phyloP scores from a whole-genome alignment of 208 protist species.

The Leishmania mexicana region DNA sequence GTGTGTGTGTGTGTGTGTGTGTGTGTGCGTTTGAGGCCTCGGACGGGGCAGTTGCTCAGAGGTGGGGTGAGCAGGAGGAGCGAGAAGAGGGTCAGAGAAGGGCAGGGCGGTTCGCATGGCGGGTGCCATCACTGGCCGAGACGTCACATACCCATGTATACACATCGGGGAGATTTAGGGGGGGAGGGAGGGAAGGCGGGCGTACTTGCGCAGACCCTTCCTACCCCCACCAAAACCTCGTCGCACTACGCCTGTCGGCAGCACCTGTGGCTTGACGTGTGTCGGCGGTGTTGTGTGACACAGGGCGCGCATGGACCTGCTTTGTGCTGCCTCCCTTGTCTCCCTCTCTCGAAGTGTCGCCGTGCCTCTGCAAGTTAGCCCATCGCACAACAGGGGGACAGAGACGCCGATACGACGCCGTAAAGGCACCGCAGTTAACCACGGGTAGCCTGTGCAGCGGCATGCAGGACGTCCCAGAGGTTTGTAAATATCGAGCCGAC shows the following conservation, averaged over 20 bases:
- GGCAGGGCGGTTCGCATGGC: background rate
- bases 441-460: conserved; percentile 80
- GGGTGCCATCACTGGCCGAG: background rate
- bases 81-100: background rate
- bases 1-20: background rate
- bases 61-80: background rate
- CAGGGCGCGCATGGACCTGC: background rate
- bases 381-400: background rate
- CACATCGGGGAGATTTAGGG: background rate
- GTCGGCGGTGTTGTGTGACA: background rate
- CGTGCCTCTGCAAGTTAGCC: background rate
- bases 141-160: background rate
- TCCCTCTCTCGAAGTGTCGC: background rate
- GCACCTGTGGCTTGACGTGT: background rate
- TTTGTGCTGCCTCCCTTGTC: background rate
- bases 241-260: background rate
- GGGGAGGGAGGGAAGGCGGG: background rate
- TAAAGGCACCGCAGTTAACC: conserved; percentile 26
- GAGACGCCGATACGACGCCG: background rate
- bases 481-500: conserved; percentile 93
- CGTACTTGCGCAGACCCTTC: background rate
- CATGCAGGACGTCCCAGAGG: conserved; percentile 91
- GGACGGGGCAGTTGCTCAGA: background rate
- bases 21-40: background rate
- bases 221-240: background rate